A percentile compares a stretch with the other conserved stretches of the same genome.
phyloP scores from a whole-genome alignment of 345 rosid species.

The Eucalyptus curtisii region DNA sequence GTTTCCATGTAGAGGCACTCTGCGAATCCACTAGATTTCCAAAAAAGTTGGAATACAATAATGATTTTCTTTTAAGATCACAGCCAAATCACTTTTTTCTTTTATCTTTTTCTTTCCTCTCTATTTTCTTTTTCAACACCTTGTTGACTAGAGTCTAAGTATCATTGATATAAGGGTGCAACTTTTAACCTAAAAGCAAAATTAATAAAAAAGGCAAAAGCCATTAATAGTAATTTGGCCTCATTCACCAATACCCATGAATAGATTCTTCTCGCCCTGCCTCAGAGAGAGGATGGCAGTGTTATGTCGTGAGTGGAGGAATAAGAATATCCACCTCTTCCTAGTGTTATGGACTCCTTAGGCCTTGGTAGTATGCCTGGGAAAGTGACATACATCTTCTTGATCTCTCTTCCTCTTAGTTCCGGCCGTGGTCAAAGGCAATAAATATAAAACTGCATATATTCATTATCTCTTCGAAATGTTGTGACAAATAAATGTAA shows the following conservation, averaged over 20 bases:
- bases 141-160: too few relatives aligned
- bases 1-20: accelerated
- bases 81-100: neutral
- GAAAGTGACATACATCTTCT: neutral
- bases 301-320: neutral
- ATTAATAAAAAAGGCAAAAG: neutral
- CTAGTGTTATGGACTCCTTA: neutral
- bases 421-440: neutral
- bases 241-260: neutral
- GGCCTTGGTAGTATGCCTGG: neutral
- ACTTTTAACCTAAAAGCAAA: neutral
- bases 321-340: neutral
- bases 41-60: neutral
- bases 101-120: neutral
- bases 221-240: neutral
- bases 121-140: neutral
- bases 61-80: neutral
- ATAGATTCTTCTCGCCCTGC: neutral
- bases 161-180: neutral
- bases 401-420: neutral
- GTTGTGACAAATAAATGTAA: neutral
- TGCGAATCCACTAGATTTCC: too few relatives aligned
- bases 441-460: neutral
- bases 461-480: neutral
- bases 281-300: neutral